These are phyloP conservation scores for Sicyos edulis DNA, from an alignment of 306 rosid genomes.

Conservation along the genomic window DNA sequence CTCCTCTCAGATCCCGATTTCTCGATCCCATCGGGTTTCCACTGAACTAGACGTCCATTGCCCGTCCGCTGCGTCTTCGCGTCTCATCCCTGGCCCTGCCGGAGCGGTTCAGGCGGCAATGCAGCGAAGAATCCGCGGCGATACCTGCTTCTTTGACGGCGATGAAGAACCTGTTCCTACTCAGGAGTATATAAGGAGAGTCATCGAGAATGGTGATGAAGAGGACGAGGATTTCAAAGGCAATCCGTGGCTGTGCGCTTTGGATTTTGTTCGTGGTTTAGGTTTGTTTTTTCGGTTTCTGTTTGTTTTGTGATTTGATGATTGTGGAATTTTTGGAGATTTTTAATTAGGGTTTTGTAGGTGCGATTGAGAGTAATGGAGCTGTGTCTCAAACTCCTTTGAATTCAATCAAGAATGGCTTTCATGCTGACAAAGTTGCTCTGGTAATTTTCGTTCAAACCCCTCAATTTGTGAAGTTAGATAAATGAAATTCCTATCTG, in stretches of 20 bases:
- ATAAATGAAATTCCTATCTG: neutral
- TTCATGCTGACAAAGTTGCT: slow-evolving; percentile 33
- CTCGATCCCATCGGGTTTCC: slow-evolving; percentile 14
- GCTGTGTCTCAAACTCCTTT: slow-evolving; percentile 30
- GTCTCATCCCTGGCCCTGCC: slow-evolving; percentile 90
- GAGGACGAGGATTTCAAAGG: slow-evolving; percentile 35
- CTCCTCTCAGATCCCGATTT: too few relatives aligned
- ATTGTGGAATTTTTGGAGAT: neutral
- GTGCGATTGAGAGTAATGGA: slow-evolving; percentile 18
- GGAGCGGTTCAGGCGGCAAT: slow-evolving; percentile 64
- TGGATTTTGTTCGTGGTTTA: too few relatives aligned
- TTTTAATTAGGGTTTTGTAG: slow-evolving; percentile 22
- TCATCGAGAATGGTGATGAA: slow-evolving; percentile 32
- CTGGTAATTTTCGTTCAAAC: slow-evolving; percentile 26
- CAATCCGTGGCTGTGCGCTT: slow-evolving; percentile 28
- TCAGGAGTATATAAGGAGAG: too few relatives aligned
- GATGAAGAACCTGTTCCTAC: too few relatives aligned
- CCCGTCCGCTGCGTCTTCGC: too few relatives aligned
- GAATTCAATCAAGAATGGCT: too few relatives aligned
- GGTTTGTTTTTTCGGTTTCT: slow-evolving; percentile 22
- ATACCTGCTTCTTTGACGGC: too few relatives aligned
- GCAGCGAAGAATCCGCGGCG: slow-evolving; percentile 37
- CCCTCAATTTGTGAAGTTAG: neutral
- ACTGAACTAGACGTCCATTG: too few relatives aligned
- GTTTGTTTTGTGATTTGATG: neutral